Conservation (phyloP, 2,329 filamentous ascomycete species). For the Fusarium sp. region DNA sequence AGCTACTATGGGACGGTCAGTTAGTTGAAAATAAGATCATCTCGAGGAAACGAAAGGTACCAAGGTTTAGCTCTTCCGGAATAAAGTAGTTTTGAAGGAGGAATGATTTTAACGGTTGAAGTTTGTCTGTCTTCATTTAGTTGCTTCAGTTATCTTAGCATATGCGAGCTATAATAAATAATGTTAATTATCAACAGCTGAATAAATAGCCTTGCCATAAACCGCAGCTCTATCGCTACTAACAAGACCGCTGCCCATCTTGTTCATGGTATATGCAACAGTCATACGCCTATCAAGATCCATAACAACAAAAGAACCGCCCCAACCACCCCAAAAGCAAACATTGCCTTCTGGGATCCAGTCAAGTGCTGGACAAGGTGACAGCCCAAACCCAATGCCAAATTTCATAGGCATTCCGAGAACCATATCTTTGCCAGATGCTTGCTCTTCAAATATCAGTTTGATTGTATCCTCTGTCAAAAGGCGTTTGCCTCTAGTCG, state of each 20-base stretch:
- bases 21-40: background rate
- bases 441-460: constrained; percentile 5
- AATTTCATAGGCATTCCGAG: background rate
- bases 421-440: background rate
- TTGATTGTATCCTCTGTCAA: background rate
- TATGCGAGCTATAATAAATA: too few species aligned
- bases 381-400: background rate
- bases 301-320: constrained; percentile 1
- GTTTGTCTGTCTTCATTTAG: too few species aligned
- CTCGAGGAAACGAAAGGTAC: too few species aligned
- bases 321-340: constrained; percentile 9
- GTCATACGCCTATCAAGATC: constrained; percentile 14
- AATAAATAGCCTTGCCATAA: background rate
- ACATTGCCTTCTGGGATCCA: constrained; percentile 15
- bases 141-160: too few species aligned
- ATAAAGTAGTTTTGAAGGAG: too few species aligned
- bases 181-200: background rate
- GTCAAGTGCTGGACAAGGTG: background rate
- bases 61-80: too few species aligned
- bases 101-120: too few species aligned
- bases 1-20: background rate
- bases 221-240: constrained; percentile 11
- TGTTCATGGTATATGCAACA: constrained; percentile 20
- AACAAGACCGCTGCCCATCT: background rate
- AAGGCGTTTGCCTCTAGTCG: background rate